Evolutionary conservation across 1,139 yeast species (phyloP), one percentile per base, ranked within the genome.

Genomic region (Chernovozyma sophiae-reginae): DNA sequence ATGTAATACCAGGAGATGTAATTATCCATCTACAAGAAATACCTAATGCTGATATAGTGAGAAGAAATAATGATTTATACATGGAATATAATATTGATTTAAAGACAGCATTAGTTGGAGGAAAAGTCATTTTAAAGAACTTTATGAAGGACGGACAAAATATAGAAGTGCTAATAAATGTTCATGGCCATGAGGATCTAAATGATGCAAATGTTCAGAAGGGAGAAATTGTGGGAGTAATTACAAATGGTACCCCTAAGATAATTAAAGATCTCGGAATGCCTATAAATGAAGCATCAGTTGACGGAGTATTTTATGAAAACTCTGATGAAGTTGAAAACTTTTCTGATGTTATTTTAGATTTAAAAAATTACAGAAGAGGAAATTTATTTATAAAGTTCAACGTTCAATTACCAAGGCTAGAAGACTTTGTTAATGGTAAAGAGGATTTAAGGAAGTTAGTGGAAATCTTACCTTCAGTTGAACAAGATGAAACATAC

Each of bases 1-100:
- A 71, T 43, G 60, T 77, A 2, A 58, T 72, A 1, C 85, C 89
- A 0, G 90, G 90, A 3, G 86, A 82, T 52, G 81, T 82, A 7
- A 59, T 81, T 2, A 72, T 82, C 4, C 64, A 61, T 33, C 44
- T 69, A 31, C 53, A 56, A 15, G 68, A 68, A 44, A 44, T 50
- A 1, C 48, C 56, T 3, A 73, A 69, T 44, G 57, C 58, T 4
- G 58, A 44, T 33, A 74, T 80, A 48, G 65, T 68, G 16, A 67
- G 89, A 49, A 64, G 62, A 39, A 75, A 64, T 37, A 56, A 69
- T 34, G 77, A 79, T 48, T 54, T 79, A 35, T 66, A 62, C 43
- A 62, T 70, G 52, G 74, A 64, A 27, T 60, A 65, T 22, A 62
- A 65, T 28, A 60, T 79, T 31, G 77, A 77, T 40, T 58, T 79